Evolutionary conservation across 345 rosid genomes (phyloP).

Genomic region (Pelargonium nanum): DNA sequence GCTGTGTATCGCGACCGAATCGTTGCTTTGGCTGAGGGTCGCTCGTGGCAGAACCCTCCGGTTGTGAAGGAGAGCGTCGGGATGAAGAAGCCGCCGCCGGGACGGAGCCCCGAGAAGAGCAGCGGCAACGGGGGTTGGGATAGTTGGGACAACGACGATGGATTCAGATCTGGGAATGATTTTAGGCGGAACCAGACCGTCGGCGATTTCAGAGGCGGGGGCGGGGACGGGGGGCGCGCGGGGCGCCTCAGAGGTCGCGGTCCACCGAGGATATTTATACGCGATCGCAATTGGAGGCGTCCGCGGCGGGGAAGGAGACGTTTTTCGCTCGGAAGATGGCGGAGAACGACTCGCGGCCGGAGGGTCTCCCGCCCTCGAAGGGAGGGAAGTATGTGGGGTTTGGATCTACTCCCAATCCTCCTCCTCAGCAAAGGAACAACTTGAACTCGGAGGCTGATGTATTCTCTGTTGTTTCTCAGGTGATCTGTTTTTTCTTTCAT

Average conservation of each 20-base stretch:
- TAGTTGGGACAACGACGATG: slow-evolving; percentile 79
- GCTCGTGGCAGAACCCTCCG: slow-evolving; percentile 79
- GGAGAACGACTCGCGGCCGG: slow-evolving; percentile 78
- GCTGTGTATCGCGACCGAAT: slow-evolving; percentile 70
- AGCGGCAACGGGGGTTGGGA: slow-evolving; percentile 53
- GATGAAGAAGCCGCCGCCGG: slow-evolving; percentile 47
- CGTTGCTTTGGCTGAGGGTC: slow-evolving; percentile 75
- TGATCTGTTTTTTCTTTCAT: slow-evolving; percentile 7
- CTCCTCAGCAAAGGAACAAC: slow-evolving; percentile 20
- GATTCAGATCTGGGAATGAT: slow-evolving; percentile 40
- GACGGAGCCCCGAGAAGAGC: slow-evolving; percentile 28
- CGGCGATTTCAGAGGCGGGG: slow-evolving; percentile 44
- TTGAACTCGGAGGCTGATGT: slow-evolving; percentile 51
- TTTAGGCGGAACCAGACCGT: slow-evolving; percentile 75
- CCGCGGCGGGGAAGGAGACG: slow-evolving; percentile 70
- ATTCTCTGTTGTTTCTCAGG: slow-evolving; percentile 78
- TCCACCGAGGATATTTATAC: slow-evolving; percentile 78
- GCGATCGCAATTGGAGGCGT: slow-evolving; percentile 71
- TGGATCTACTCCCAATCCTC: slow-evolving; percentile 60
- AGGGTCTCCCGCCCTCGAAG: slow-evolving; percentile 86
- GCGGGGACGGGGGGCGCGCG: slow-evolving; percentile 34
- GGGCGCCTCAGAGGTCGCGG: slow-evolving; percentile 50
- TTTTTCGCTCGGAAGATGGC: slow-evolving; percentile 62
- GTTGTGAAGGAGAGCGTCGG: slow-evolving; percentile 46
- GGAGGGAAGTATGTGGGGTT: slow-evolving; percentile 97